Evolutionary conservation across 2,329 filamentous ascomycete genomes (phyloP), one percentile per base, ranked within the genome.

Genomic region (Bipolaris cookei): DNA sequence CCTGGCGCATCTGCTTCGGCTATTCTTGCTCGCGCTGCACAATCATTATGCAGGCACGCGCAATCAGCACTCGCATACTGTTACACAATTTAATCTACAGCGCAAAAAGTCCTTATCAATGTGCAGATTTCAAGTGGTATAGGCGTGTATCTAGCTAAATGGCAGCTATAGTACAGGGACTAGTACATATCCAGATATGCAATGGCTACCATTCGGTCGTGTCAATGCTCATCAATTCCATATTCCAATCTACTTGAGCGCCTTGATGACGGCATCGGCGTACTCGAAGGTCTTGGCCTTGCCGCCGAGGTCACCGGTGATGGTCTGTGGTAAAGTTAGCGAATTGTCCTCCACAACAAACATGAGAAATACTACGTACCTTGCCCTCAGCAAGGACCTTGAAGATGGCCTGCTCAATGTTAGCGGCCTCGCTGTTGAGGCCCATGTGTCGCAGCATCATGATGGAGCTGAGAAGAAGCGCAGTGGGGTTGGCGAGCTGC

Each of bases 401-500:
- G 80, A 99, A 98, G 76, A 94, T 96, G 67, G 95, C 95, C 80
- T 87, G 90, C 85, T 98, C 91, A 76, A 99, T 98, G 79, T 88
- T 88, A 78, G 84, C 79, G 68, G 95, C 95, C 78, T 98, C 88
- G 64, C 91, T 85, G 79, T 82, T 88, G 65, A 99, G 85, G 74
- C 90, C 88, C 94, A 99, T 98, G 83, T 99, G 95, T 80, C 95
- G 89, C 85, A 99, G 83, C 95, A 99, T 98, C 95, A 99, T 98
- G 83, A 98, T 95, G 79, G 91, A 96, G 80, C 87, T 91, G 75
- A 98, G 90, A 66, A 99, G 88, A 70, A 99, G 88, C 58, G 95
- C 95, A 61, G 95, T 98, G 63, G 95, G 95, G 87, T 99, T 99
- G 75, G 95, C 95, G 69, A 98, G 89, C 68, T 87, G 90, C 87